These are phyloP conservation scores for Tetraselmis striata DNA, from an alignment of 139 green algal species.

Conservation along the genomic window DNA sequence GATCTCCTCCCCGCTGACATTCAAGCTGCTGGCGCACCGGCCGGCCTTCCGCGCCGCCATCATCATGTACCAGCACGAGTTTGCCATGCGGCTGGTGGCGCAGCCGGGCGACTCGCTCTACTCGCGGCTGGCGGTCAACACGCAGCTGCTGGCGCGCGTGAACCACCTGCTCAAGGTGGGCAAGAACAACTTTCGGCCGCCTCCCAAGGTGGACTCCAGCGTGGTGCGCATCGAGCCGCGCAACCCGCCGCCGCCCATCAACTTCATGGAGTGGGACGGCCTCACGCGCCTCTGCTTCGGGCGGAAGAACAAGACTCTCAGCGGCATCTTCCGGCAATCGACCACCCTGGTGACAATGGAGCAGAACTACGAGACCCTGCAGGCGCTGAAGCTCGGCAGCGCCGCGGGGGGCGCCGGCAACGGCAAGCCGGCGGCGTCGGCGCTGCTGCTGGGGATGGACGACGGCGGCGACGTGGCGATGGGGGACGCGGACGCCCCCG, in stretches of 20 bases:
- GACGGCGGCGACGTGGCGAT: constrained; percentile 21
- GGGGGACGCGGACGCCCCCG: constrained; percentile 8
- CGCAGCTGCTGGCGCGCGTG: constrained; percentile 86
- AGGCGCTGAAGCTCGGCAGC: constrained; percentile 30
- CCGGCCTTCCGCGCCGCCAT: constrained; percentile 81
- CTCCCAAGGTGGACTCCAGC: constrained; percentile 94
- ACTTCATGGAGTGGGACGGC: constrained; percentile 96
- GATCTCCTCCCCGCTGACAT: constrained; percentile 96
- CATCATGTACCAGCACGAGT: constrained; percentile 99
- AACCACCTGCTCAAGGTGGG: constrained; percentile 65
- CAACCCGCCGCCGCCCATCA: constrained; percentile 84
- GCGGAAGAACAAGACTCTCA: constrained; percentile 97
- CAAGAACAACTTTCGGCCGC: constrained; percentile 60
- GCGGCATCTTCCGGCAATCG: constrained; percentile 76
- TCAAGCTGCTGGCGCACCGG: constrained; percentile 93
- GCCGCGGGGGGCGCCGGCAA: constrained; percentile 5
- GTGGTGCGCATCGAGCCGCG: constrained; percentile 97
- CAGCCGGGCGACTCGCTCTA: constrained; percentile 71
- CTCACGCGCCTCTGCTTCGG: constrained; percentile 80
- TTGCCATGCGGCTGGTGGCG: constrained; percentile 96
- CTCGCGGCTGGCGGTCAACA: constrained; percentile 87
- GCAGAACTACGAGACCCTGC: constrained; percentile 59
- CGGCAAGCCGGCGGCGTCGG: constrained; percentile 5
- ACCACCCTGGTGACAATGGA: constrained; percentile 64
- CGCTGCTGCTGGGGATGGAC: constrained; percentile 25